phyloP scores from a whole-genome alignment of 164 flowering plant species.

The Vitis rupestris region DNA sequence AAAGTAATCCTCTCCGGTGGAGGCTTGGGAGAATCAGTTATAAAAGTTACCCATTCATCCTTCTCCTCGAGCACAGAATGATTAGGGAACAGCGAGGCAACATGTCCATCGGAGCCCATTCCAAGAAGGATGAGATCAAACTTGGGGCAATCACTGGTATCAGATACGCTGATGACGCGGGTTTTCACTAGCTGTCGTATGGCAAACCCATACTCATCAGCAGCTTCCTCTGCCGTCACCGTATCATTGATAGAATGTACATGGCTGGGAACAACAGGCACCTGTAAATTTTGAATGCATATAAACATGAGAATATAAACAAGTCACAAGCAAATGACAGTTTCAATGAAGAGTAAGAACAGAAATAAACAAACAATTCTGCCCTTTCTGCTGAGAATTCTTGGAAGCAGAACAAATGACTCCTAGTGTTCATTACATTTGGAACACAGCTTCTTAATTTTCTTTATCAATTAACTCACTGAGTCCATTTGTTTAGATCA shows the following conservation, averaged over 20 bases:
- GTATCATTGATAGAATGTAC: slow-evolving; percentile 67
- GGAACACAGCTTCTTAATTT: too few species aligned
- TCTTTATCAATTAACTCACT: too few species aligned
- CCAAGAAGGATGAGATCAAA: slow-evolving; percentile 78
- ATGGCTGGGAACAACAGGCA: slow-evolving; percentile 66
- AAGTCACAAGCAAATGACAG: not conserved
- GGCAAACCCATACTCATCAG: slow-evolving; percentile 59
- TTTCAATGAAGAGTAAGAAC: too few species aligned
- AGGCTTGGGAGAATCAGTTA: slow-evolving; percentile 72
- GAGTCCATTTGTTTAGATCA: too few species aligned
- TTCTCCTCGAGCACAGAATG: slow-evolving; percentile 50
- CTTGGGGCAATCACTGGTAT: slow-evolving; percentile 68
- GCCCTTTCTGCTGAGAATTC: too few species aligned
- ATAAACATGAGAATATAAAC: not conserved
- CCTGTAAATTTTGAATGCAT: slow-evolving; percentile 33
- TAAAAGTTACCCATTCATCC: slow-evolving; percentile 71
- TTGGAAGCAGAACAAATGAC: too few species aligned
- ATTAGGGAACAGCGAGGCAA: slow-evolving; percentile 69
- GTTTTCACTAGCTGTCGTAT: slow-evolving; percentile 71
- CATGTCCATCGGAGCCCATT: slow-evolving; percentile 81
- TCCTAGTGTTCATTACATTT: too few species aligned
- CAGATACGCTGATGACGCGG: slow-evolving; percentile 52
- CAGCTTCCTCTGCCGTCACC: slow-evolving; percentile 76
- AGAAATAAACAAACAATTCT: too few species aligned
- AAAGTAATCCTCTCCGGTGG: slow-evolving; percentile 85